Base-by-base conservation (phyloP, 345 rosid genomes). In the Turritis glabra region DNA sequence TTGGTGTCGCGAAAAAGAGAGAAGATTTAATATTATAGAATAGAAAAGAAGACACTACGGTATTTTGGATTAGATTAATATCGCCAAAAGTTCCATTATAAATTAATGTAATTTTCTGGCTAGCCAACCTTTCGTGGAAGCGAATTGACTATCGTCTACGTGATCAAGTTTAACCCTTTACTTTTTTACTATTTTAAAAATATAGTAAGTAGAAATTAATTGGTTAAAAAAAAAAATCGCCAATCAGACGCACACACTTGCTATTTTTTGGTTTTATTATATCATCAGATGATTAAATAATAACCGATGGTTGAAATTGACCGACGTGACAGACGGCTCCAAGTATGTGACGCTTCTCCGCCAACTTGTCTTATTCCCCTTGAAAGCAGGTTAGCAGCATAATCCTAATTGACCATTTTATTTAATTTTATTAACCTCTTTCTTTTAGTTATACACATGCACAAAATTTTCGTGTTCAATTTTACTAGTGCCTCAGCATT, bases 111-210 rank as follows among this genome's bases (percentile, higher is more conserved):
- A 64, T 64, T 43, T 32, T 15, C 14, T 75, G 18, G 15, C 43
- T 69, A 69, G 80, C 80, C 75, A 62, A 43, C 80, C 71, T 69
- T 76, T 53, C 26, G 56, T 43, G 75, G 69, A 69, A 69, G 69
- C 69, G 71, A 76, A 69, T 69, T 76, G 75, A 69, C 80, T 76
- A 67, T 69, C 21, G 64, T 61, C 58, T 62, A 69, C 75, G 65
- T 61, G 32, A 62, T 69, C 65, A 76, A 44, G 37, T 62, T 69
- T 75, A 59, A 52, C 60, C 22, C 44, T 68, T n/a, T 15, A 18
- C n/a, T 8, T 32, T 55, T 29, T 40, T 18, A 43, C 57, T 15
- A 52, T 25, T 30, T 41, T 0, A 3, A 53, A 53, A 32, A 61
- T 61, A 27, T 59, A 67, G 22, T 17, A 21, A 59, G 56, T 51